Evolutionary conservation across 768 basidiomycete species (phyloP), one percentile per base, ranked within the genome.

Genomic region (Tylopilus rubrobrunneus): DNA sequence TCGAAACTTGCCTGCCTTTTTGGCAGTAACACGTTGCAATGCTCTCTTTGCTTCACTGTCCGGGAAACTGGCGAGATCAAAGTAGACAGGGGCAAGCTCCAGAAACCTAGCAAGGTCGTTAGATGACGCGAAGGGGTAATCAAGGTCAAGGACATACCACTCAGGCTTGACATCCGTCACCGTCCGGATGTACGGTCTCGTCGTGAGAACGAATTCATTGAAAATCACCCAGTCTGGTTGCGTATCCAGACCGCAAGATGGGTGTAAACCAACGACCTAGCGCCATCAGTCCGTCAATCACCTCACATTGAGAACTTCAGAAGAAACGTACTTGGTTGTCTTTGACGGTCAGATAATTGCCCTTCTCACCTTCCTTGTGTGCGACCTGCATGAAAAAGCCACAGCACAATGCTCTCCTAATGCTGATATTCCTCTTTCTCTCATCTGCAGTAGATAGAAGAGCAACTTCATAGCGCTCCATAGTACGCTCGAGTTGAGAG

Each of bases 361-460:
- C 83, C 70, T 92, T 94, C 67, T 92, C 91, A 4, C 92, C 91
- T 66, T 95, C 93, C 68, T 91, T 90, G 70, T 97, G 93, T 7
- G 95, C 97, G 12, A 92, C 84, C 67, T 98, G 96, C 96, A 97
- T 98, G 74, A 98, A 99, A 79, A 91, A 99, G 2, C 95, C 97
- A 61, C 87, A 89, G 5, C 90, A 87, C 21, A 98, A 76, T 0
- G 88, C 87, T 70, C 86, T 85, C 27, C 92, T 82, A 52, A 98
- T 85, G 60, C 86, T 86, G 49, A 73, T 57, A 68, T 82, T 87
- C 58, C 87, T 80, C 65, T 86, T 89, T 64, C 76, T 78, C 61
- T 88, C 82, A 59, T 93, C 87, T 27, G 67, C 69, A 2, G 82
- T 76, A 7, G 85, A 85, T 27, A 93, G 69, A 21, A 94, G 67